Conservation (phyloP, 2,329 filamentous ascomycete species). For the Calonectria pseudoturangicola region DNA sequence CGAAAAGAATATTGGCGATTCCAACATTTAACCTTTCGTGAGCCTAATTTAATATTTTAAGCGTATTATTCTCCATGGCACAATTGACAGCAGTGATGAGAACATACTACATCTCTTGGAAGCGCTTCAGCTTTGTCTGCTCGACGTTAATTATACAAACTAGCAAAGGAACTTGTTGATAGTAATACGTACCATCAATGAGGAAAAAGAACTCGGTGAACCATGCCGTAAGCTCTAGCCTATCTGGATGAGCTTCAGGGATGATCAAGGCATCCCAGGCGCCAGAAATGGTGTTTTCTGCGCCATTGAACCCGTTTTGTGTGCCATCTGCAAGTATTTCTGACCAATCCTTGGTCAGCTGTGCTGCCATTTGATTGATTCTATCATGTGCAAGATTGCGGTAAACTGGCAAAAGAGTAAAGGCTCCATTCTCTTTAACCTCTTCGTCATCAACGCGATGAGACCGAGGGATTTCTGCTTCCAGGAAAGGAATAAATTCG, state of each 20-base stretch:
- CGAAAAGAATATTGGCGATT: not conserved
- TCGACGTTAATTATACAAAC: not conserved
- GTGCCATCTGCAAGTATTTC: not conserved
- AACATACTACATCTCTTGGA: not conserved
- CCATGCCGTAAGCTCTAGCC: conserved; percentile 1
- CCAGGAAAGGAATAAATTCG: not conserved
- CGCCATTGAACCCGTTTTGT: not conserved
- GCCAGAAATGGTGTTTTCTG: conserved; percentile 9
- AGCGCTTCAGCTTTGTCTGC: conserved; percentile 3
- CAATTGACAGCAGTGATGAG: no score
- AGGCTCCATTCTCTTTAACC: not conserved
- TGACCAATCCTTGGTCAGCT: not conserved
- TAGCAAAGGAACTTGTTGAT: not conserved
- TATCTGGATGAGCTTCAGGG: not conserved
- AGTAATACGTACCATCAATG: not conserved
- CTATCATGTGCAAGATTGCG: conserved; percentile 1
- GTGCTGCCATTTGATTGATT: not conserved
- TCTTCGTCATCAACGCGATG: not conserved
- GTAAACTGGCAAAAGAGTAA: not conserved
- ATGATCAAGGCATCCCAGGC: conserved; percentile 9
- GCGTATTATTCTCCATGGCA: no score
- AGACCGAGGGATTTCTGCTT: not conserved
- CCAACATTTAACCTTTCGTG: conserved; percentile 4
- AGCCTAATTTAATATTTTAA: not conserved
- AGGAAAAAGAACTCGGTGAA: conserved; percentile 22